phyloP scores from a whole-genome alignment of 2,329 filamentous ascomycete genomes.

The Trichoderma cornu-damae region DNA sequence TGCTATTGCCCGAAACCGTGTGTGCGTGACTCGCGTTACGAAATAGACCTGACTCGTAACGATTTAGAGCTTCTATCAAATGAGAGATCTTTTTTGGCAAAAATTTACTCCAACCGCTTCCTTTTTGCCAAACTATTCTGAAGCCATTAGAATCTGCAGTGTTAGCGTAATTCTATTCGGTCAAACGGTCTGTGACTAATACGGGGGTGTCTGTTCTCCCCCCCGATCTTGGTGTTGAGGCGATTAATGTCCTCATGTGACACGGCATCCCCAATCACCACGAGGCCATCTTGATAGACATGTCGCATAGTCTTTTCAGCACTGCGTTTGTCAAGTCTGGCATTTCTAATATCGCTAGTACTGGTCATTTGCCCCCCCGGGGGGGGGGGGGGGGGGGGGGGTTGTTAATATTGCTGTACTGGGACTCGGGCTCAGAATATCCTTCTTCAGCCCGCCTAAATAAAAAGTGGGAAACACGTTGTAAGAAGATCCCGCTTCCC shows the following conservation, averaged over 20 bases:
- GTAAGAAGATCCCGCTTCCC: constrained; percentile 17
- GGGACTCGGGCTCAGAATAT: constrained; percentile 33
- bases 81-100: neutral
- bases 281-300: constrained; percentile 50
- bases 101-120: too few species aligned
- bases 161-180: neutral
- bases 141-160: neutral
- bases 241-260: constrained; percentile 47
- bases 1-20: neutral
- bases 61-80: too few species aligned
- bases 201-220: constrained; percentile 50
- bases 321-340: constrained; percentile 41
- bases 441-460: constrained; percentile 7
- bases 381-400: too few species aligned
- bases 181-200: neutral
- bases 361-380: too few species aligned
- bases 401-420: constrained; percentile 8
- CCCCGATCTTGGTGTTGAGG: constrained; percentile 53
- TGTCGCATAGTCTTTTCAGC: constrained; percentile 51
- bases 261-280: constrained; percentile 51
- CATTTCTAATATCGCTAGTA: constrained; percentile 36
- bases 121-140: neutral
- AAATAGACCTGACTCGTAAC: neutral
- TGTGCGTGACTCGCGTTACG: neutral
- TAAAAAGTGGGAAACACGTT: constrained; percentile 2